Evolutionary conservation across 2,329 filamentous ascomycete genomes (phyloP), one percentile per base, ranked within the genome.

Genomic region (Fusarium virguliforme): DNA sequence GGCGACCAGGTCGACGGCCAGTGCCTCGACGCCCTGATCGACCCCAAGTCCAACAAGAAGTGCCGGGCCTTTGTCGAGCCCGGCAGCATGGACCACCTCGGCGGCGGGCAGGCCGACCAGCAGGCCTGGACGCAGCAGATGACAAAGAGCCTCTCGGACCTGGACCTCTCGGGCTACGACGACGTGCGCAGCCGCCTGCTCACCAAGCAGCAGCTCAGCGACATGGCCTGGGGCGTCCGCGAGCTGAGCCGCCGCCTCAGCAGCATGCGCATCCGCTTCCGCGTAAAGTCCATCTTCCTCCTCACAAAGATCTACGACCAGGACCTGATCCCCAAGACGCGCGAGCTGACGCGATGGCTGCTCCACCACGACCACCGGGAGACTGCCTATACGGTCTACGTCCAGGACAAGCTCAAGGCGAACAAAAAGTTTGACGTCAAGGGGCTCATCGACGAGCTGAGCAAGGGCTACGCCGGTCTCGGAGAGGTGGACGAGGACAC

Each of bases 171-270:
- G 8, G 67, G 78, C 43, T 68, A 80, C 64, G 78, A 80, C 28
- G 78, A 81, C 8, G 74, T 87, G 43, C 86, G 88, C 75, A 90
- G 87, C 65, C 88, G 95, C n/a, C 88, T 98, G 55, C 86, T 98
- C 73, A 98, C 95, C 2, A 98, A 98, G 84, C 94, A 93, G 80
- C 94, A 99, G 81, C 86, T 99, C 43, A 94, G 92, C 13, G 96
- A 98, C 76, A 98, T 99, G 95, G 95, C 95, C 0, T 95, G 95
- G 90, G 95, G 95, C 28, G 96, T 98, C 64, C 88, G 96, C 53
- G 94, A 98, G 81, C 84, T 99, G 64, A 95, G 93, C 32, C 92
- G 97, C 77, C 92, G 93, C 66, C 83, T 98, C 65, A 93, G 94
- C 57, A 94, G 91, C 80, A 91, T 98, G 79, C 89, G 91, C 64